These are phyloP conservation scores for Astrothelium macrocarpum DNA, from an alignment of 495 filamentous ascomycete species.

Conservation along the genomic window DNA sequence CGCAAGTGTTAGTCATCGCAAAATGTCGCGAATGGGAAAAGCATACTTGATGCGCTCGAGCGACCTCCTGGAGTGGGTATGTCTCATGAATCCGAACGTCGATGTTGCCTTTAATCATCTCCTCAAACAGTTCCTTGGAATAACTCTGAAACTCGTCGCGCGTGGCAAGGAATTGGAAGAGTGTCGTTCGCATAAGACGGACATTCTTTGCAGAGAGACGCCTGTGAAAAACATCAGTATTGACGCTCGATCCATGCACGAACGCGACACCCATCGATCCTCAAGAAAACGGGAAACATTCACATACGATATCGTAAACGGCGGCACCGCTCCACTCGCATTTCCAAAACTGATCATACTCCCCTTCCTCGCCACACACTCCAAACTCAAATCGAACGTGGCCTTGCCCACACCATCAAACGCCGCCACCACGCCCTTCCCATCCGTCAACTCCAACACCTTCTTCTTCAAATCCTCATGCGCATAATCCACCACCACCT, in stretches of 20 bases:
- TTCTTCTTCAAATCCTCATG: constrained; percentile 40
- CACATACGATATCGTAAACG: constrained; percentile 56
- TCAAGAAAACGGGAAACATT: background rate
- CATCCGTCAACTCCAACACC: constrained; percentile 31
- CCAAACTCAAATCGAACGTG: constrained; percentile 78
- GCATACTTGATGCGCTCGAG: constrained; percentile 55
- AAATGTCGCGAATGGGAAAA: background rate
- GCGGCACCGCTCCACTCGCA: constrained; percentile 71
- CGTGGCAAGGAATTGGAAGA: constrained; percentile 67
- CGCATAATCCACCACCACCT: constrained; percentile 62
- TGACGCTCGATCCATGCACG: background rate
- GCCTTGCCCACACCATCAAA: constrained; percentile 84
- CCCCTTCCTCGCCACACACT: constrained; percentile 71
- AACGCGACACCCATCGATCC: constrained; percentile 1
- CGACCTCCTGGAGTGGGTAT: constrained; percentile 72
- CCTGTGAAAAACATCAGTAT: constrained; percentile 14
- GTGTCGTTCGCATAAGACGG: constrained; percentile 62
- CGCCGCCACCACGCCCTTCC: constrained; percentile 61
- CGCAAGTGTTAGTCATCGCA: background rate
- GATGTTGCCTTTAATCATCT: constrained; percentile 58
- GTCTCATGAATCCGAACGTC: constrained; percentile 67
- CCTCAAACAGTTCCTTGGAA: constrained; percentile 59
- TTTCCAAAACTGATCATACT: constrained; percentile 83
- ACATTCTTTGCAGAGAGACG: constrained; percentile 67
- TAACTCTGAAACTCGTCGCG: constrained; percentile 69